Evolutionary conservation across 2,329 filamentous ascomycete genomes (phyloP), one percentile per base, ranked within the genome.

Genomic region (Pseudogymnoascus sp.): DNA sequence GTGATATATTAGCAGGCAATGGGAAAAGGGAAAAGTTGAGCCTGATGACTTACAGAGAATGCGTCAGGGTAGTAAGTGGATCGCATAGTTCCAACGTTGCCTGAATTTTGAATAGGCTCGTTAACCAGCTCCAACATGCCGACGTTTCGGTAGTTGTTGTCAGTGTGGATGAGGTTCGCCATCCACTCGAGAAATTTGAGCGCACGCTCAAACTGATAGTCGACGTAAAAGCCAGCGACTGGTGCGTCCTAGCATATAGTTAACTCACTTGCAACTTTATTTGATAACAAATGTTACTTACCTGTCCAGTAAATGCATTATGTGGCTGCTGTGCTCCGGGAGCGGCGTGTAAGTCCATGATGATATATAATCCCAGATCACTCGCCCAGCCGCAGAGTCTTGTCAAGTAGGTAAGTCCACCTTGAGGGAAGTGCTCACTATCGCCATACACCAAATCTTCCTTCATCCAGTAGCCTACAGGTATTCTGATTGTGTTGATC

Each of bases 51-150:
- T 66, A 75, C 74, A 2, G 64, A 63, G 65, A 75, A 75, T 2
- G 80, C 81, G 11, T 74, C 75, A 3, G 77, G 77, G 67, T 84
- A 84, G 72, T 76, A 84, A 8, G 68, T 71, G 14, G 72, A 70
- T 8, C 74, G 69, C 69, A 82, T 72, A 1, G 70, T 70, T 3
- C 72, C 70, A 2, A 72, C 72, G 5, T 67, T 68, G 10, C 71
- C 66, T 52, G 71, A 65, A 59, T 76, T 71, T 59, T 77, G 76
- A 11, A 79, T 70, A 3, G 83, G 83, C 69, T 86, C 83, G 67
- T 86, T 86, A 61, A 85, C 74, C 11, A 86, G 71, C 68, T 82
- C 78, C 38, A 86, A 70, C 78, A 83, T 85, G 62, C 83, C 83
- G 26, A 85, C 83, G 49, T 80, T 83, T 61, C 77, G 72, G 69